Evolutionary conservation across 495 filamentous ascomycete genomes (phyloP).

Genomic region (Penicillium verhagenii): DNA sequence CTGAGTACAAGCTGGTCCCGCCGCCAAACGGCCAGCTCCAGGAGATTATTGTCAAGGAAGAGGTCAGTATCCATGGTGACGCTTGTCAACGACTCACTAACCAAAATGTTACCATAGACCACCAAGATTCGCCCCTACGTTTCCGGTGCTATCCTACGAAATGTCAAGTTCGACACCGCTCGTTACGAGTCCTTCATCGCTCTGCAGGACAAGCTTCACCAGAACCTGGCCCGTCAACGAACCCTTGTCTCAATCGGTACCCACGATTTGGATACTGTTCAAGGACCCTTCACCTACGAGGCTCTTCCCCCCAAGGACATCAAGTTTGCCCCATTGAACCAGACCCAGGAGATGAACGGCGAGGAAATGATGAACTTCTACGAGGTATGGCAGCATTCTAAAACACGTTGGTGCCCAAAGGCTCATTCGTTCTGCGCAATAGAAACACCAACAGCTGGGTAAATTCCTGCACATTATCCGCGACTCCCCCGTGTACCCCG

Average conservation of each 20-base stretch:
- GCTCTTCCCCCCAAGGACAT: constrained; percentile 90
- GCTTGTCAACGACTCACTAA: background rate
- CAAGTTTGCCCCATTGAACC: constrained; percentile 86
- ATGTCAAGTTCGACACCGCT: constrained; percentile 85
- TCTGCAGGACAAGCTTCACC: constrained; percentile 96
- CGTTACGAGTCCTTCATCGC: constrained; percentile 96
- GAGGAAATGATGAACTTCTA: constrained; percentile 93
- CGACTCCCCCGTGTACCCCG: constrained; percentile 93
- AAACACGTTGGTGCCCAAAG: constrained; percentile 3
- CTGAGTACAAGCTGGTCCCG: constrained; percentile 72
- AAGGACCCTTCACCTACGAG: constrained; percentile 96
- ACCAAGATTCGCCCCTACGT: constrained; percentile 79
- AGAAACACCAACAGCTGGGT: constrained; percentile 80
- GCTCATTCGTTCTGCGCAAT: constrained; percentile 7
- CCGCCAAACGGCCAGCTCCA: constrained; percentile 73
- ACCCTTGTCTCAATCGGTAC: constrained; percentile 96
- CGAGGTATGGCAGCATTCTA: constrained; percentile 53
- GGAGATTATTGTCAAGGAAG: constrained; percentile 73
- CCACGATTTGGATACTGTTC: constrained; percentile 89
- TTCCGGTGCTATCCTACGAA: constrained; percentile 81
- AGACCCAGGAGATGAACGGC: constrained; percentile 81
- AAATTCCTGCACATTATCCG: constrained; percentile 88
- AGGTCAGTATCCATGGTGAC: constrained; percentile 41
- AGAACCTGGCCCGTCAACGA: constrained; percentile 89
- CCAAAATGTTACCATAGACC: constrained; percentile 48